These are phyloP conservation scores for Maudiozyma serrabonitensis DNA, from an alignment of 805 yeast genomes.

Conservation along the genomic window DNA sequence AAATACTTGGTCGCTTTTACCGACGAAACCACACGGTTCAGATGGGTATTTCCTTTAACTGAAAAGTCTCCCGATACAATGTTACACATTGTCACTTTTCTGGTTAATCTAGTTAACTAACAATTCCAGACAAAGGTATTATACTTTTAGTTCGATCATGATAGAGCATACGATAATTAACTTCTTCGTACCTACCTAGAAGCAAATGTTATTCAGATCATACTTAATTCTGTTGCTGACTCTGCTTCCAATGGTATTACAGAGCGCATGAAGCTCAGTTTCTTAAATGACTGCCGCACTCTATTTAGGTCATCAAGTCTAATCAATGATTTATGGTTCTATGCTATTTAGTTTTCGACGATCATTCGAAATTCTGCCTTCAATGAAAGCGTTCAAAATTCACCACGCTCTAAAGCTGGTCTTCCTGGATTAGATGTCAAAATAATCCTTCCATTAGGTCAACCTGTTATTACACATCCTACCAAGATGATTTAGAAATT, in stretches of 20 bases:
- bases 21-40: neutral
- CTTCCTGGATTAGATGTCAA: neutral
- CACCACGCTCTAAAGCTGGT: neutral
- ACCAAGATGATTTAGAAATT: neutral
- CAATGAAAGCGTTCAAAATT: neutral
- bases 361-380: neutral
- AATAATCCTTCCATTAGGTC: neutral
- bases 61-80: neutral
- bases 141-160: neutral
- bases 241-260: neutral
- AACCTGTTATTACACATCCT: neutral
- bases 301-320: neutral
- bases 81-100: neutral
- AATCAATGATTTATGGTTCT: neutral
- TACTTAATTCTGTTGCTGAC: neutral
- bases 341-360: neutral
- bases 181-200: neutral
- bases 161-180: neutral
- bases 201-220: neutral
- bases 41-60: neutral
- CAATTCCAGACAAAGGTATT: neutral
- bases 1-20: neutral
- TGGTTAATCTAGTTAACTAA: neutral
- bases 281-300: neutral
- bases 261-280: neutral